Conservation (phyloP, 164 flowering plant species). For the Vitis rupestris region DNA sequence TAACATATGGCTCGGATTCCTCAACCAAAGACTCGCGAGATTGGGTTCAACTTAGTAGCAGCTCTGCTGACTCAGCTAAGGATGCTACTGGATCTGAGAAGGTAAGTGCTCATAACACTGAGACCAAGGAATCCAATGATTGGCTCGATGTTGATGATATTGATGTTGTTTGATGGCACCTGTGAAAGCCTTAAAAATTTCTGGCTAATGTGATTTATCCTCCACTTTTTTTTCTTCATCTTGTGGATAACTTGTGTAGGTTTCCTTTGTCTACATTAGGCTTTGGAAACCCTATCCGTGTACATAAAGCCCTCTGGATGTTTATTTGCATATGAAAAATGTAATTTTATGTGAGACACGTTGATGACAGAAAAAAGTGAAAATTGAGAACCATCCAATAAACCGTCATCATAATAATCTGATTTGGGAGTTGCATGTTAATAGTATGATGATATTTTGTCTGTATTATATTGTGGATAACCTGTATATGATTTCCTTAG, state of each 20-base stretch:
- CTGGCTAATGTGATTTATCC: neutral
- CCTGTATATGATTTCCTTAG: no score
- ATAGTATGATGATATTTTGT: no score
- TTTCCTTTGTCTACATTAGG: conserved; percentile 2
- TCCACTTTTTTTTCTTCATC: neutral
- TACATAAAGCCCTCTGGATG: conserved; percentile 26
- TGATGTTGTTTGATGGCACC: conserved; percentile 34
- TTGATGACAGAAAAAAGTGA: neutral
- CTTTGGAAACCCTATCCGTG: conserved; percentile 15
- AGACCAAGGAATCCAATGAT: conserved; percentile 57
- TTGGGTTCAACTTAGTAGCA: conserved; percentile 70
- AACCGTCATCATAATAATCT: neutral
- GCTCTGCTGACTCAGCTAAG: conserved; percentile 39
- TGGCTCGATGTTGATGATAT: conserved; percentile 81
- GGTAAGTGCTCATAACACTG: conserved; percentile 22
- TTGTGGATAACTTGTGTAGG: conserved; percentile 15
- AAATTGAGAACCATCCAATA: neutral
- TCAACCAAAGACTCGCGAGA: conserved; percentile 58
- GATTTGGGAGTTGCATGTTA: neutral
- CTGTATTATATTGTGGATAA: no score
- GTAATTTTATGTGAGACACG: conserved; percentile 3
- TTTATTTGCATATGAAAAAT: neutral
- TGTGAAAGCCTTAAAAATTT: neutral
- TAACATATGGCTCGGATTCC: conserved; percentile 41
- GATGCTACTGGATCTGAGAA: conserved; percentile 31